Conservation (phyloP, 768 basidiomycete genomes). For the Auriscalpium orientale region DNA sequence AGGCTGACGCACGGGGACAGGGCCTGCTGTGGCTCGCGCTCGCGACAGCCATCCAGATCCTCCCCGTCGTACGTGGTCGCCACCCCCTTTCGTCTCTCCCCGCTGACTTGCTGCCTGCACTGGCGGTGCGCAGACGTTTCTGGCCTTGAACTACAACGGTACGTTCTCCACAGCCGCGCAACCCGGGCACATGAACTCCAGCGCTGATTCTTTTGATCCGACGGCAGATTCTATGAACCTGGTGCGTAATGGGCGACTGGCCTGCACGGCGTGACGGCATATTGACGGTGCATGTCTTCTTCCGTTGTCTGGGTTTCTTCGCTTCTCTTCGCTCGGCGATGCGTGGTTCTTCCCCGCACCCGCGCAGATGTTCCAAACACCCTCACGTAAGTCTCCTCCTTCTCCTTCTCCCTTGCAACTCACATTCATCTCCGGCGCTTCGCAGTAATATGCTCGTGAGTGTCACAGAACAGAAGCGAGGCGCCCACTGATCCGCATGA, state of each 20-base stretch:
- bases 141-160: slow-evolving; percentile 8
- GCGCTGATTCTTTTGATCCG: neutral
- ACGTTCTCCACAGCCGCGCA: neutral
- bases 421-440: neutral
- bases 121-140: slow-evolving; percentile 4
- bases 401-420: neutral
- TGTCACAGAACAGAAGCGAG: neutral
- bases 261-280: neutral
- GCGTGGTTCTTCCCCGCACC: neutral
- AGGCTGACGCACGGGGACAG: neutral
- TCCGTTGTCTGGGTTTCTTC: no score
- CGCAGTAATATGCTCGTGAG: slow-evolving; percentile 14
- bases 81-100: neutral
- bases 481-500: neutral
- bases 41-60: slow-evolving; percentile 1
- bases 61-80: slow-evolving; percentile 3
- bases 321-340: neutral
- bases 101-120: neutral
- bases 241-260: slow-evolving; percentile 1
- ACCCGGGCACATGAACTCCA: no score
- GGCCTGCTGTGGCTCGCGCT: slow-evolving; percentile 7
- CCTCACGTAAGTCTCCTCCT: slow-evolving; percentile 4
- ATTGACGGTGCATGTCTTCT: no score
- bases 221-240: slow-evolving; percentile 5
- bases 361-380: slow-evolving; percentile 7